These are phyloP conservation scores for Plantago elongata DNA, from an alignment of 257 asterid genomes.

Conservation along the genomic window DNA sequence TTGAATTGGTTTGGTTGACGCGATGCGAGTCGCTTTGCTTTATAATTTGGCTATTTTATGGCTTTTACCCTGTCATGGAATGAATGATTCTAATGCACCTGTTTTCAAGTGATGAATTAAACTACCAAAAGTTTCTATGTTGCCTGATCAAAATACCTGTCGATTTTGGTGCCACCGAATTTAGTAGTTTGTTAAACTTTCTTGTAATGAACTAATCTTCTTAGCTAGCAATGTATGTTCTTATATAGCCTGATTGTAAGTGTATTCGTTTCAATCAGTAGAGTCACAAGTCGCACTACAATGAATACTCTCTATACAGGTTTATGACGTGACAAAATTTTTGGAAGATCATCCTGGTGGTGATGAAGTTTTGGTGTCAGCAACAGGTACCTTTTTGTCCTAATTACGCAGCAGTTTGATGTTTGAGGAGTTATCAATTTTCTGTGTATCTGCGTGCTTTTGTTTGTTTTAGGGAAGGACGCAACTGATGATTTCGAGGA, in stretches of 20 bases:
- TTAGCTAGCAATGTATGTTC: neutral
- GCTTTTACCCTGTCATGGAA: neutral
- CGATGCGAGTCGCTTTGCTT: too few species aligned
- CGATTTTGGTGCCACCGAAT: neutral
- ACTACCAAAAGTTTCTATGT: neutral
- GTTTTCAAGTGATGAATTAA: neutral
- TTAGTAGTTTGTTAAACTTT: neutral
- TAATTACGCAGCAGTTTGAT: neutral
- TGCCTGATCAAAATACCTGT: neutral
- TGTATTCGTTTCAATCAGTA: neutral
- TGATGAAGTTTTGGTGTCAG: conserved; percentile 75
- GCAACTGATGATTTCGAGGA: conserved; percentile 88
- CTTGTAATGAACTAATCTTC: neutral
- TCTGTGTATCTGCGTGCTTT: neutral
- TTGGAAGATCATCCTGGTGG: conserved; percentile 97
- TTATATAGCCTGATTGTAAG: neutral
- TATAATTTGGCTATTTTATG: too few species aligned
- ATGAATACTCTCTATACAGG: conserved; percentile 33
- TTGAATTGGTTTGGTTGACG: too few species aligned
- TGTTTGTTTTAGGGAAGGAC: conserved; percentile 55
- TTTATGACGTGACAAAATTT: conserved; percentile 77
- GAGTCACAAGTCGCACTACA: too few species aligned
- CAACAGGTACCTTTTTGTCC: conserved; percentile 46
- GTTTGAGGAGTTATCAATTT: neutral
- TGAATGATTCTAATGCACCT: neutral